A percentile compares a stretch with the other conserved stretches of the same genome.
phyloP scores from a whole-genome alignment of 805 yeast genomes.

The Jamesozyma piceae region DNA sequence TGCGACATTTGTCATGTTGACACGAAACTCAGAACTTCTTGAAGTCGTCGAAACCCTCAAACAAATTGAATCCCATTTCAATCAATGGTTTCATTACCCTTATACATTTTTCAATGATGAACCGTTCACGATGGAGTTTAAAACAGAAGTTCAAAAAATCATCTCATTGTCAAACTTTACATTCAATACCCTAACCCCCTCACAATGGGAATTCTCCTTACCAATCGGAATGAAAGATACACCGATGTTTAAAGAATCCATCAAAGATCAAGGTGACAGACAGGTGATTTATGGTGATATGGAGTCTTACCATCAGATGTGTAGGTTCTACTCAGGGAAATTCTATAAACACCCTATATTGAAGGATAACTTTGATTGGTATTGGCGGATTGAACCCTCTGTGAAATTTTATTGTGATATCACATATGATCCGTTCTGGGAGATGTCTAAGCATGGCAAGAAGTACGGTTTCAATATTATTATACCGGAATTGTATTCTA shows the following conservation, averaged over 20 bases:
- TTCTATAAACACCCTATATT: constrained; percentile 76
- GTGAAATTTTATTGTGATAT: constrained; percentile 85
- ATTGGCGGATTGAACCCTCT: constrained; percentile 94
- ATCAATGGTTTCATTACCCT: constrained; percentile 89
- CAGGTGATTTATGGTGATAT: constrained; percentile 75
- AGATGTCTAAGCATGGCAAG: constrained; percentile 62
- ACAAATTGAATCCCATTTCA: constrained; percentile 78
- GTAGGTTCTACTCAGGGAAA: constrained; percentile 79
- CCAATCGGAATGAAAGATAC: constrained; percentile 62
- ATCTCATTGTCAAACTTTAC: constrained; percentile 56
- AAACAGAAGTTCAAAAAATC: constrained; percentile 37
- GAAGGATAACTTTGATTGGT: constrained; percentile 63
- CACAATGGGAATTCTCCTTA: constrained; percentile 20
- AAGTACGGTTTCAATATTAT: constrained; percentile 79
- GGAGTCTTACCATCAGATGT: constrained; percentile 87
- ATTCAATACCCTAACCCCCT: constrained; percentile 44
- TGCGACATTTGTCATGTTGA: constrained; percentile 78
- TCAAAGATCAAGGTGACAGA: neutral
- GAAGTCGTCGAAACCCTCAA: constrained; percentile 69
- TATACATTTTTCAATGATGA: constrained; percentile 85
- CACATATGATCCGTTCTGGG: constrained; percentile 82
- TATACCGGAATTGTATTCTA: constrained; percentile 67
- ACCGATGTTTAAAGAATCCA: neutral
- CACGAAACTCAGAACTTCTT: constrained; percentile 68
- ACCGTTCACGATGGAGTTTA: constrained; percentile 59